These are phyloP conservation scores for Neofusicoccum kwambonambiense DNA, from an alignment of 2,329 filamentous ascomycete genomes.

Conservation along the genomic window DNA sequence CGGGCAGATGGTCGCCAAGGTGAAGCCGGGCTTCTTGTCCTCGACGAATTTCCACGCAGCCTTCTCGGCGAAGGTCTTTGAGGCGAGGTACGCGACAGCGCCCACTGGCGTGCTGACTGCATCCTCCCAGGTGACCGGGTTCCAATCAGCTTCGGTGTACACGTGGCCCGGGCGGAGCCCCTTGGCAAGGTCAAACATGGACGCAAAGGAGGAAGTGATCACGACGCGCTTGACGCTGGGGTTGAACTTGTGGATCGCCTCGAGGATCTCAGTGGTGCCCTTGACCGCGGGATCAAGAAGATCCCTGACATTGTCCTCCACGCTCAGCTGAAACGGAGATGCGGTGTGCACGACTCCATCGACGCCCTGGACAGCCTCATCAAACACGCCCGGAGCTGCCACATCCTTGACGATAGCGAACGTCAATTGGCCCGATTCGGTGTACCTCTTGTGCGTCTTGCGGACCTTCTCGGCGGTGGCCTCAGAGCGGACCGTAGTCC, in stretches of 20 bases:
- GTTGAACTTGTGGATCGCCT: constrained; percentile 21
- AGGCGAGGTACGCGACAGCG: constrained; percentile 25
- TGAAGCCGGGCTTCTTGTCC: constrained; percentile 24
- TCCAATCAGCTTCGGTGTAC: constrained; percentile 29
- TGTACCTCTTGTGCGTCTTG: constrained; percentile 36
- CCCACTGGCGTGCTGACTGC: constrained; percentile 23
- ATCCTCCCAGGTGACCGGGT: constrained; percentile 26
- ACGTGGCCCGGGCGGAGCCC: constrained; percentile 16
- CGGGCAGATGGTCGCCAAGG: constrained; percentile 27
- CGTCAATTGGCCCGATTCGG: constrained; percentile 34
- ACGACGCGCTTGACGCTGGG: constrained; percentile 24
- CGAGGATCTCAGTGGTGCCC: constrained; percentile 45
- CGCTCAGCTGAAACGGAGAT: constrained; percentile 26
- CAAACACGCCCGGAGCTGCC: constrained; percentile 37
- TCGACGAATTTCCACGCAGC: constrained; percentile 28
- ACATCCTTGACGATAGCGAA: constrained; percentile 48
- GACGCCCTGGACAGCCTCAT: constrained; percentile 41
- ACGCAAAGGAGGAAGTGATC: constrained; percentile 21
- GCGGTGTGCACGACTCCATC: constrained; percentile 49
- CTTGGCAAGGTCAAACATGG: background rate
- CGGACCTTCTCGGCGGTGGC: constrained; percentile 35
- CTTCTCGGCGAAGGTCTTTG: constrained; percentile 29
- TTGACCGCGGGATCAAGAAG: constrained; percentile 49
- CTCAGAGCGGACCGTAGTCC: constrained; percentile 22
- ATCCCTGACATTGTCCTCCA: constrained; percentile 14